Conservation (phyloP, 768 basidiomycete species). For the Russula emetica region DNA sequence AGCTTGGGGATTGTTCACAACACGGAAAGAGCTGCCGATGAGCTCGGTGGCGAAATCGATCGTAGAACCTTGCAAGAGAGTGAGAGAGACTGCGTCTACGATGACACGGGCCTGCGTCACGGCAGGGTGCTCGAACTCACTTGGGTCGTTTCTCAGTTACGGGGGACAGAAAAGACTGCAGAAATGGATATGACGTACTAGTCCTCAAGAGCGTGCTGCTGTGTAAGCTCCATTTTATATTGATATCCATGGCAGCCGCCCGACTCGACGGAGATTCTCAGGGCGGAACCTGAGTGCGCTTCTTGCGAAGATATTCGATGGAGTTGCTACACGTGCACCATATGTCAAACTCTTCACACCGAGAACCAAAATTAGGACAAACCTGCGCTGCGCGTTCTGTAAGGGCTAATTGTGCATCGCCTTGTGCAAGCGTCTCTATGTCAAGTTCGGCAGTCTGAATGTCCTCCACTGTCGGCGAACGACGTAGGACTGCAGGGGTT, state of each 20-base stretch:
- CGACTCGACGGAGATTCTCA: conserved; percentile 83
- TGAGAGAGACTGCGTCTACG: conserved; percentile 81
- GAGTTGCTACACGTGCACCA: conserved; percentile 57
- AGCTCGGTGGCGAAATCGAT: conserved; percentile 92
- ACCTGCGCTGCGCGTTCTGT: conserved; percentile 79
- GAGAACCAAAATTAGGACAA: conserved; percentile 23
- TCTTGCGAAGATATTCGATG: conserved; percentile 61
- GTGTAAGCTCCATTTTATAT: conserved; percentile 84
- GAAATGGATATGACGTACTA: conserved; percentile 55
- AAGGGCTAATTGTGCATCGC: conserved; percentile 52
- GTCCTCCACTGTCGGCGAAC: conserved; percentile 36
- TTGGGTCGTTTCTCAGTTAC: conserved; percentile 31
- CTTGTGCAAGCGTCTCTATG: conserved; percentile 50
- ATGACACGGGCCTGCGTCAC: conserved; percentile 71
- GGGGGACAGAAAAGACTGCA: background rate
- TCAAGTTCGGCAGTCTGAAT: conserved; percentile 61
- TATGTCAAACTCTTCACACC: background rate
- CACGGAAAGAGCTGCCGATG: conserved; percentile 86
- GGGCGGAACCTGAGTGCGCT: conserved; percentile 56
- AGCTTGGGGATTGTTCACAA: conserved; percentile 84
- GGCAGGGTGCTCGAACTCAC: conserved; percentile 68
- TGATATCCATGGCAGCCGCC: conserved; percentile 98
- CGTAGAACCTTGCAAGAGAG: conserved; percentile 81
- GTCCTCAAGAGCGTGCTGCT: conserved; percentile 61
- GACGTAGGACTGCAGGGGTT: conserved; percentile 39